Evolutionary conservation across 2,329 filamentous ascomycete genomes (phyloP), one percentile per base, ranked within the genome.

Genomic region (Coleophoma eucalyptorum): DNA sequence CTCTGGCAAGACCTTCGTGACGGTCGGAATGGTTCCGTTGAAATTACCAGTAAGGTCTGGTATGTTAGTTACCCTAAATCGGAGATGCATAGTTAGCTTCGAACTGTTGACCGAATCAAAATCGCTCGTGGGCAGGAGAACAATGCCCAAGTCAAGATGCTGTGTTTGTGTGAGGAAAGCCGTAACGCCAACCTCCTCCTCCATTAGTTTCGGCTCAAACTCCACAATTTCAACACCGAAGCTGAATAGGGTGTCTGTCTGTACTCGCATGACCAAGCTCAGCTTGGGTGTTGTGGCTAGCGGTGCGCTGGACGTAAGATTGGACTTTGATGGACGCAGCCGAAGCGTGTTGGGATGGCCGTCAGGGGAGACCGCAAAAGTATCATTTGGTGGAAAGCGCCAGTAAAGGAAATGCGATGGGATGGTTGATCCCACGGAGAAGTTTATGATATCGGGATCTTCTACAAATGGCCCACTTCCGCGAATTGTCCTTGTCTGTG

Each of bases 351-450:
- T 65, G 0, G 68, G 65, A 47, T 75, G 71, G 0, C 64, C 71
- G 0, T 55, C 59, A 0, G 71, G 70, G 0, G 75, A 82, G 15
- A 76, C 55, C 1, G 62, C 67, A 67, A 74, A 84, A 52, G 67
- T 71, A 46, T 63, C 65, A 0, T 68, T 58, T 31, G 71, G 67
- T 1, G 79, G 80, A 11, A 73, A 77, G 53, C 82, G 71, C 70
- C 80, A 82, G 68, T 80, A 71, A 1, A 78, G 72, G 55, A 84
- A 78, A 57, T 84, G 77, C 0, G 68, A 67, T 3, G 80, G 80
- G 0, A 84, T 62, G 0, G 60, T 55, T 1, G 69, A 69, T 0
- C 68, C 67, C 0, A 72, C 67, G 7, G 64, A 55, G 58, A 83
- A 83, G 5, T 46, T 45, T 42, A 78, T 64, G 8, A 60, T 54